Evolutionary conservation across 2,329 filamentous ascomycete species (phyloP).

Genomic region (Juglanconis sp.): DNA sequence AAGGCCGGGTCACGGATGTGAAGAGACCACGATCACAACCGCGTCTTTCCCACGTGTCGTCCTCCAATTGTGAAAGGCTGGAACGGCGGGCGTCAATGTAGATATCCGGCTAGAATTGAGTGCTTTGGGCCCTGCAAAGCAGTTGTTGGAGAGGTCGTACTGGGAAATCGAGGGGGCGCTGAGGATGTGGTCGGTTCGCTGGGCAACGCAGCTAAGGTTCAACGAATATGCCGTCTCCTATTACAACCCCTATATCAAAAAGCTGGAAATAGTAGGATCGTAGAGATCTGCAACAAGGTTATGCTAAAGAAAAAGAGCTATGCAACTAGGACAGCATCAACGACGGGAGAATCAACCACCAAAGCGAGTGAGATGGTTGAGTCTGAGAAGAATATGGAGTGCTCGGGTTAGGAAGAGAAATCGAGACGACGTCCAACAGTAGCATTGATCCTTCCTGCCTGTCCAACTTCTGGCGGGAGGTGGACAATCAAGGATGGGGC

Average conservation of each 20-base stretch:
- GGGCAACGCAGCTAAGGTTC: conserved; percentile 22
- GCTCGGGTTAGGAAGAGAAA: not conserved
- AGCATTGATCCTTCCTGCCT: not conserved
- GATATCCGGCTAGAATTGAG: not conserved
- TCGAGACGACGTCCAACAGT: not conserved
- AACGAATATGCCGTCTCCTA: conserved; percentile 10
- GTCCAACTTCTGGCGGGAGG: not conserved
- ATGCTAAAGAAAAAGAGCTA: conserved; percentile 19
- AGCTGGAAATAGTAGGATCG: not conserved
- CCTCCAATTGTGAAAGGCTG: not conserved
- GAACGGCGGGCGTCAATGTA: not conserved
- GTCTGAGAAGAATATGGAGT: not conserved
- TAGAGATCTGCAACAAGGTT: conserved; percentile 1
- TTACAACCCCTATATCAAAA: conserved; percentile 4
- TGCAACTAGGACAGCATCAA: conserved; percentile 27
- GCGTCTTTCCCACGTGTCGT: not conserved
- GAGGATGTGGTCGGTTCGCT: conserved; percentile 24
- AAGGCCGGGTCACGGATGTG: conserved; percentile 29
- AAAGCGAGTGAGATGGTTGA: conserved; percentile 57
- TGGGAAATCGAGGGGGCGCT: conserved; percentile 1
- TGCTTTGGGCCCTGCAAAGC: not conserved
- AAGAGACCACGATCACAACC: not conserved
- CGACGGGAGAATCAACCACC: conserved; percentile 42
- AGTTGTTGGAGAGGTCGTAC: not conserved
- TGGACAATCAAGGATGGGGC: not conserved